Percentiles rank a stretch among this genome's conserved stretches.
Evolutionary conservation across 306 rosid species (phyloP).

Genomic region (Notholithocarpus densiflorus): DNA sequence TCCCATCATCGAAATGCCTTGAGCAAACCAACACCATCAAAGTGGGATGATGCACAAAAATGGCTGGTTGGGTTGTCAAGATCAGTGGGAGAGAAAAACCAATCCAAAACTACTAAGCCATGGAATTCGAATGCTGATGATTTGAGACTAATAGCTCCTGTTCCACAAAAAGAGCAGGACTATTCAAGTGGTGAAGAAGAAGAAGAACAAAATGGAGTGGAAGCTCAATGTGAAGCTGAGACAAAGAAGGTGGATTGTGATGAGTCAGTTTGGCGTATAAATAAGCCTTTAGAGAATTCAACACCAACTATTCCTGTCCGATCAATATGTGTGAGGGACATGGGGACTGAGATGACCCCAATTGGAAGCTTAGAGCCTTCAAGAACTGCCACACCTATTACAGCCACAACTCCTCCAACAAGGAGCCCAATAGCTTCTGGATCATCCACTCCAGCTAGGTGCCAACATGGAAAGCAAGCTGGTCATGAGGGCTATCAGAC

Average conservation of each 20-base stretch:
- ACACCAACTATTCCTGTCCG: conserved; percentile 43
- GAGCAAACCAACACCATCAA: conserved; percentile 89
- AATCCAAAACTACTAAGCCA: conserved; percentile 62
- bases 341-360: conserved; percentile 99
- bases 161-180: conserved; percentile 80
- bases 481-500: conserved; percentile 30
- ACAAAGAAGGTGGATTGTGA: conserved; percentile 75
- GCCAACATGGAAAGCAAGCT: conserved; percentile 43
- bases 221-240: conserved; percentile 43
- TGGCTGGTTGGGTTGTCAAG: conserved; percentile 91
- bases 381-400: conserved; percentile 80
- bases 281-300: conserved; percentile 38
- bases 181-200: conserved; percentile 53
- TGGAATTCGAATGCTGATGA: conserved; percentile 95
- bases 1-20: conserved; percentile 53
- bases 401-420: conserved; percentile 68
- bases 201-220: conserved; percentile 12
- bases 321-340: conserved; percentile 84
- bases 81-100: conserved; percentile 64
- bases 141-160: conserved; percentile 82
- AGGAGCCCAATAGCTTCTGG: conserved; percentile 80
- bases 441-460: conserved; percentile 64
- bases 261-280: conserved; percentile 68
- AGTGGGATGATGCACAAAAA: conserved; percentile 99
- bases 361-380: conserved; percentile 93